A percentile compares a stretch with the other conserved stretches of the same genome.
Evolutionary conservation across 495 filamentous ascomycete genomes (phyloP).

Genomic region (Podospora pseudocomata): DNA sequence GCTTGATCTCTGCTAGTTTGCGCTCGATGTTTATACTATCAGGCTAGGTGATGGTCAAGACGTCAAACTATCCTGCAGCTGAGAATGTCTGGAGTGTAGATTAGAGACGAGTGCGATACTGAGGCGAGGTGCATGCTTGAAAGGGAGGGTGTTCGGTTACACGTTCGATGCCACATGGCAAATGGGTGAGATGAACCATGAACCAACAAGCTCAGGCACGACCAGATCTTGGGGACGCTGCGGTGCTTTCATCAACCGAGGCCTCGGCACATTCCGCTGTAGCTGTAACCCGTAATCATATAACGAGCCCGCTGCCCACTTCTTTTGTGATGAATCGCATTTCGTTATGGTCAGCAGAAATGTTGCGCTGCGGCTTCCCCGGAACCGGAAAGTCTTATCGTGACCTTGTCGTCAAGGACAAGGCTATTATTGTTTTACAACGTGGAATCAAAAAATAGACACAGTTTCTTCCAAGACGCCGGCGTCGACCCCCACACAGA

Average conservation of each 20-base stretch:
- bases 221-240: background rate
- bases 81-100: too few species aligned
- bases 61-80: too few species aligned
- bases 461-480: background rate
- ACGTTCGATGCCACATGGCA: background rate
- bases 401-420: too few species aligned
- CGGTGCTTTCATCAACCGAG: background rate
- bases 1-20: background rate
- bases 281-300: too few species aligned
- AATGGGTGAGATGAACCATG: background rate
- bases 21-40: background rate
- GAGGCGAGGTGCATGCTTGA: background rate
- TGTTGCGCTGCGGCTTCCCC: too few species aligned
- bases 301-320: too few species aligned
- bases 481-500: background rate
- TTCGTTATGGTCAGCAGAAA: too few species aligned
- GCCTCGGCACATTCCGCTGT: background rate
- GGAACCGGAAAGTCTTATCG: too few species aligned
- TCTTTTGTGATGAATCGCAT: too few species aligned
- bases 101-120: too few species aligned
- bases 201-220: background rate
- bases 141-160: background rate
- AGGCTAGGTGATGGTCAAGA: too few species aligned
- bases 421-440: too few species aligned
- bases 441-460: background rate